These are phyloP conservation scores for Diaporthe nobilis DNA, from an alignment of 2,329 filamentous ascomycete genomes.

Conservation along the genomic window DNA sequence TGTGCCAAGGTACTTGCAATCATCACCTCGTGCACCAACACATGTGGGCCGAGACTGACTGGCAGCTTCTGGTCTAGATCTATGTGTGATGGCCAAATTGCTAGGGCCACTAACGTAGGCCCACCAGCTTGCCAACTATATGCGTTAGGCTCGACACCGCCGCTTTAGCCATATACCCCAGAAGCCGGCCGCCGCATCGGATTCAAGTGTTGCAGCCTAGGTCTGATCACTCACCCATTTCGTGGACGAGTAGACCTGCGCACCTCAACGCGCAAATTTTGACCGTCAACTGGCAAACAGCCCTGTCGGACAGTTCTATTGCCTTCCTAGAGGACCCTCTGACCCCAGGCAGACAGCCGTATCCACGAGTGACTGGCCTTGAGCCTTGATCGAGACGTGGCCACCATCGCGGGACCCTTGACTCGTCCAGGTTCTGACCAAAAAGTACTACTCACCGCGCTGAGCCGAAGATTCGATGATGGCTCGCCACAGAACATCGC, in stretches of 20 bases:
- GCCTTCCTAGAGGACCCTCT: conserved; percentile 1
- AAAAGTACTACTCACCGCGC: conserved; percentile 52
- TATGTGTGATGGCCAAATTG: neutral
- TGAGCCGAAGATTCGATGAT: conserved; percentile 57
- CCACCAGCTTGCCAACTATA: neutral
- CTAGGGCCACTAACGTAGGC: neutral
- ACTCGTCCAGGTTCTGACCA: conserved; percentile 40
- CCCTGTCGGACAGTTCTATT: neutral
- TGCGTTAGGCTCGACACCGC: neutral
- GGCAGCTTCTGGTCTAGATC: neutral
- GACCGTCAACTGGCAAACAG: conserved; percentile 6
- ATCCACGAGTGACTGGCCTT: conserved; percentile 14
- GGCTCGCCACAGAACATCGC: conserved; percentile 77
- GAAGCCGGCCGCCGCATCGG: neutral
- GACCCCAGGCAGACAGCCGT: conserved; percentile 2
- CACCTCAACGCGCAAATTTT: neutral
- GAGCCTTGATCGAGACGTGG: conserved; percentile 35
- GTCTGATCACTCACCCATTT: neutral
- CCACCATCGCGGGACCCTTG: conserved; percentile 31
- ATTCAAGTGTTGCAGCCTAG: conserved; percentile 1
- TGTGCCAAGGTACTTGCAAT: neutral
- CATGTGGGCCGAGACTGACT: neutral
- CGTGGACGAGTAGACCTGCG: neutral
- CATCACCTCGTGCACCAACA: neutral
- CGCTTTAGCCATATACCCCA: neutral